These are phyloP conservation scores for Chamaecrista fasciculata DNA, from an alignment of 306 rosid genomes.

Conservation along the genomic window DNA sequence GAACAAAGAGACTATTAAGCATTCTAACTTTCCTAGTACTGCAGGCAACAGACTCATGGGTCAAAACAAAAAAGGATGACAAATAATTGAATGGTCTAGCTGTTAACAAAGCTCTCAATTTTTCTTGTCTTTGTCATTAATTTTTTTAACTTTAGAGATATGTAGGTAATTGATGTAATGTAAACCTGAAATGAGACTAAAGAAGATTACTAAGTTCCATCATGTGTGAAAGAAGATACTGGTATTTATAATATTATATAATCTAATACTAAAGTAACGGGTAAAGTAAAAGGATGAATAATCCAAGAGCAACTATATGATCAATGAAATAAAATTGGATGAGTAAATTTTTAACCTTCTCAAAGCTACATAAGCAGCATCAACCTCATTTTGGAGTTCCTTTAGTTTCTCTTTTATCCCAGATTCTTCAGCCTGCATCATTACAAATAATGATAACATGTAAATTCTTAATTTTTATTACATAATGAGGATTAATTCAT, in stretches of 20 bases:
- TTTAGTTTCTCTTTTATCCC: constrained; percentile 60
- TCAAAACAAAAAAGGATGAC: not conserved
- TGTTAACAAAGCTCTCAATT: constrained; percentile 1
- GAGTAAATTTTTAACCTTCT: constrained; percentile 43
- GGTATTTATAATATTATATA: too few relatives aligned
- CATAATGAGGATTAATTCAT: too few relatives aligned
- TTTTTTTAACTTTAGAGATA: too few relatives aligned
- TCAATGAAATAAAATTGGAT: not conserved
- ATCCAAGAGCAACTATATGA: too few relatives aligned
- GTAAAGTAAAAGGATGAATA: too few relatives aligned
- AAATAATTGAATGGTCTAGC: constrained; percentile 13
- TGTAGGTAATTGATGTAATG: too few relatives aligned
- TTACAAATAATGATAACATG: not conserved
- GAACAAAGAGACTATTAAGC: not conserved
- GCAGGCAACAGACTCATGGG: not conserved
- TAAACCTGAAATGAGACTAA: too few relatives aligned
- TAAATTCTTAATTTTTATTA: too few relatives aligned
- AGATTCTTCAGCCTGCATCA: constrained; percentile 75
- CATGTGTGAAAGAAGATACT: too few relatives aligned
- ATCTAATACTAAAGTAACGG: too few relatives aligned
- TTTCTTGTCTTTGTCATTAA: not conserved
- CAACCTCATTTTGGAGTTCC: constrained; percentile 51
- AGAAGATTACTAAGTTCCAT: too few relatives aligned
- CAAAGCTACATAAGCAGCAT: constrained; percentile 42
- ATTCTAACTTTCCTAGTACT: not conserved